phyloP scores from a whole-genome alignment of 495 filamentous ascomycete genomes.

The Rostrohypoxylon terebratum region DNA sequence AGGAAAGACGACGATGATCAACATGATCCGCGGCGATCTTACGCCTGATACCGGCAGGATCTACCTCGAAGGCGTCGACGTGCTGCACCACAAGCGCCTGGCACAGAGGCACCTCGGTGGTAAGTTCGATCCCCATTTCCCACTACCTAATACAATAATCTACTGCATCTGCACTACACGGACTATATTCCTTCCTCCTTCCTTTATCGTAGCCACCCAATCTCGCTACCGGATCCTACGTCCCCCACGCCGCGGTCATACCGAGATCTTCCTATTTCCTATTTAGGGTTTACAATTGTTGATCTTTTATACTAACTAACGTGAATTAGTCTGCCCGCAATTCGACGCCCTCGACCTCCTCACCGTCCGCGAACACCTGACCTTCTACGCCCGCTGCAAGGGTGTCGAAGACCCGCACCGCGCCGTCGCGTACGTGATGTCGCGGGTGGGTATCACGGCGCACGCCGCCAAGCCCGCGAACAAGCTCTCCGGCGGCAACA shows the following conservation, averaged over 20 bases:
- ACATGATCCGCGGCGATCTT: constrained; percentile 77
- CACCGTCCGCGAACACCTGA: constrained; percentile 70
- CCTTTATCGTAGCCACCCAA: neutral
- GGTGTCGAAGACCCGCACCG: constrained; percentile 67
- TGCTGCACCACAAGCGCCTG: constrained; percentile 49
- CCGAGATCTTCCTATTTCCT: neutral
- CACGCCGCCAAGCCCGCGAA: constrained; percentile 65
- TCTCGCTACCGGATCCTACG: neutral
- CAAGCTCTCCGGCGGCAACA: constrained; percentile 74
- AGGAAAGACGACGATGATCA: constrained; percentile 80
- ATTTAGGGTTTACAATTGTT: neutral
- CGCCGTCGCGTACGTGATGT: constrained; percentile 65
- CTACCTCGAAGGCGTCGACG: constrained; percentile 72
- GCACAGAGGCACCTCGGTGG: constrained; percentile 46
- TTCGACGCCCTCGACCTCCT: constrained; percentile 70
- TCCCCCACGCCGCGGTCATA: constrained; percentile 39
- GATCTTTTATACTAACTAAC: neutral
- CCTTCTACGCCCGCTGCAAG: constrained; percentile 71
- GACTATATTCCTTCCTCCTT: neutral
- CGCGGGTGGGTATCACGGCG: constrained; percentile 61
- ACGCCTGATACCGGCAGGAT: constrained; percentile 69
- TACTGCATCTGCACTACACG: neutral
- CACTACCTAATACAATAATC: neutral
- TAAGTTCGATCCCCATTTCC: constrained; percentile 24
- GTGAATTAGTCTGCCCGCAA: constrained; percentile 68